These are phyloP conservation scores for Lachnellula subtilissima DNA, from an alignment of 2,329 filamentous ascomycete species.

Conservation along the genomic window DNA sequence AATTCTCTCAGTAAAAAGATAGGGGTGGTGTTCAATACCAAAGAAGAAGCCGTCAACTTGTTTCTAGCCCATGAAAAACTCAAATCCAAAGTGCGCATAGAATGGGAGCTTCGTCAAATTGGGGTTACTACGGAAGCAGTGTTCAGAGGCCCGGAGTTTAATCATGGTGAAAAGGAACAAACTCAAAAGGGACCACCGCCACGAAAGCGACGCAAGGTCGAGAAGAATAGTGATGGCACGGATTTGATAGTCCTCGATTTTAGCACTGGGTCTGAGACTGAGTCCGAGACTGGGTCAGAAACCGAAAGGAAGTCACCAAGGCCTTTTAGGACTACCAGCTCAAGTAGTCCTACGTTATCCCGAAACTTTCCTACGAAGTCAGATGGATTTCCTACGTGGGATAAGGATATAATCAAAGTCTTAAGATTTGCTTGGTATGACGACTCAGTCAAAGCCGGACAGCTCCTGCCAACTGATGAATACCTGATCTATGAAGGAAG, in stretches of 20 bases:
- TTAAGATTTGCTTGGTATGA: slow-evolving; percentile 56
- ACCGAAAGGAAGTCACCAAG: slow-evolving; percentile 6
- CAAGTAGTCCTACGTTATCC: background rate
- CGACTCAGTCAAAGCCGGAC: slow-evolving; percentile 44
- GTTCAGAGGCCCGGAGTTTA: background rate
- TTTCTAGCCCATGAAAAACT: slow-evolving; percentile 69
- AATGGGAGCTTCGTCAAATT: slow-evolving; percentile 69
- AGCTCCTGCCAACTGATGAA: slow-evolving; percentile 42
- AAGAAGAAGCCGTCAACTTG: slow-evolving; percentile 51
- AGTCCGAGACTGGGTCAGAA: slow-evolving; percentile 30
- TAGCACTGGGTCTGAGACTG: slow-evolving; percentile 36
- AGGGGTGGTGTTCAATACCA: slow-evolving; percentile 63
- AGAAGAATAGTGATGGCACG: slow-evolving; percentile 14
- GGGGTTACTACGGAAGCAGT: slow-evolving; percentile 44
- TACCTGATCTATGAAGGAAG: slow-evolving; percentile 53
- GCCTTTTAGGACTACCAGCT: background rate
- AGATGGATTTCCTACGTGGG: background rate
- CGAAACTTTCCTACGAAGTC: background rate
- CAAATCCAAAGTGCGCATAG: slow-evolving; percentile 62
- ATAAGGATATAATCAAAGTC: slow-evolving; percentile 41
- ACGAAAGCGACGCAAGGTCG: slow-evolving; percentile 27
- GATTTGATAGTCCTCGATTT: slow-evolving; percentile 25
- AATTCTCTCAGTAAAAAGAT: slow-evolving; percentile 62
- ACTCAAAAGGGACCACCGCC: slow-evolving; percentile 27
- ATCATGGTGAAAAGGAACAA: background rate